Base-by-base conservation (phyloP, 164 flowering plant genomes). In the Tetracentron sinense region DNA sequence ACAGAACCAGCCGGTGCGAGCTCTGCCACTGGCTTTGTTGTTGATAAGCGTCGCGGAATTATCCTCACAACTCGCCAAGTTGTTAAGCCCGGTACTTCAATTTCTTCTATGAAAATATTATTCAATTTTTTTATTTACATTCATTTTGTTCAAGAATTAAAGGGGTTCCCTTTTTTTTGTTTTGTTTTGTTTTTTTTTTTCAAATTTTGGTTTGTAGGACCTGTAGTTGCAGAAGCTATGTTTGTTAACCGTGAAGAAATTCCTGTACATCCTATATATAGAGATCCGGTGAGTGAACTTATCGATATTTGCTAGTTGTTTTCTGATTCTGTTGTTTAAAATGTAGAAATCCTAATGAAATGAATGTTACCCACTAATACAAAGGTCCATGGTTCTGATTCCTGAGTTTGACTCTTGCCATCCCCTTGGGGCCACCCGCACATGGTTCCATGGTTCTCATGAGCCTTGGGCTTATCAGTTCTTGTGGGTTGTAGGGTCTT, bases 51-150 rank as follows among this genome's bases (percentile, higher is more conserved):
- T 56, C 79, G 90, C 0, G 98, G 98, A 19, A 88, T 93, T 57
- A 88, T 93, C n/a, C 92, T 93, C 58, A 90, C 97, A 20, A 93
- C 90, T 77, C 96, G 97, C 38, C 98, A 93, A 69, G 98, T 93
- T 29, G 98, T 93, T 49, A 93, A 88, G 77, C 88, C 98, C 42
- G 98, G 98, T 87, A 61, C n/a, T 10, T 23, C n/a, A 0, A 0
- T 64, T n/a, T n/a, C n/a, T n/a, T 59, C 30, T 2, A 7, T 27
- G 56, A n/a, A 49, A 49, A 19, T n/a, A n/a, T n/a, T n/a, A n/a
- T n/a, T n/a, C n/a, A n/a, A n/a, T 19, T 0, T 25, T 25, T n/a
- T 54, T 25, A n/a, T n/a, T n/a, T n/a, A n/a, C n/a, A n/a, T n/a
- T n/a, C n/a, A n/a, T n/a, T n/a, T n/a, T n/a, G n/a, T n/a, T n/a